phyloP scores from a whole-genome alignment of 1,284 basidiomycete genomes.

The Sphaerobolus stellatus region DNA sequence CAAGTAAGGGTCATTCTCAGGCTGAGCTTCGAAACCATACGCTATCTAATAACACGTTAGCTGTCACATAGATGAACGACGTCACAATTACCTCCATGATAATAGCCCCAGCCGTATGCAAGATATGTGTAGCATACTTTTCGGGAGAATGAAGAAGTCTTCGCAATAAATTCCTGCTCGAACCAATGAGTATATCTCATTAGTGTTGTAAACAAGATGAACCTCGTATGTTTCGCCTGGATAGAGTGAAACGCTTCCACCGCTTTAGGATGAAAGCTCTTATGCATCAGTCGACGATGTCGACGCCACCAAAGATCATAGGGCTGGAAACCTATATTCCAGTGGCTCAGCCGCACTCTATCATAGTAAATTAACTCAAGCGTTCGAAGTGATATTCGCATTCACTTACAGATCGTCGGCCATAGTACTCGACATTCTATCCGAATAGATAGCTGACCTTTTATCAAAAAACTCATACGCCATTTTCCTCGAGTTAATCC shows the following conservation, averaged over 20 bases:
- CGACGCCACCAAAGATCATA: conserved; percentile 38
- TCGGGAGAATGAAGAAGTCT: neutral
- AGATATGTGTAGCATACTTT: neutral
- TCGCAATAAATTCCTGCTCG: neutral
- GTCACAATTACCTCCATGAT: neutral
- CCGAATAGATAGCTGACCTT: conserved; percentile 36
- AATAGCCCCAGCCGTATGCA: neutral
- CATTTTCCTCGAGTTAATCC: conserved; percentile 31
- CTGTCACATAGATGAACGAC: conserved; percentile 16
- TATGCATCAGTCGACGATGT: conserved; percentile 33
- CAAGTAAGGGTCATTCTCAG: conserved; percentile 34
- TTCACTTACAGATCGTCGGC: conserved; percentile 28
- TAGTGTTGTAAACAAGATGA: conserved; percentile 16
- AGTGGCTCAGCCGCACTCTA: conserved; percentile 25
- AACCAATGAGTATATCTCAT: conserved; percentile 13
- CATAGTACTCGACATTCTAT: conserved; percentile 34
- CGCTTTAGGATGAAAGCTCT: conserved; percentile 27
- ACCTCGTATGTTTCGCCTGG: conserved; percentile 25
- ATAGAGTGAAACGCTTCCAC: conserved; percentile 27
- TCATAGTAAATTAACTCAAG: neutral
- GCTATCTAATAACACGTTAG: neutral
- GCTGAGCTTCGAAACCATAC: conserved; percentile 37
- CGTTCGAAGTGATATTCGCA: neutral
- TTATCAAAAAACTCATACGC: conserved; percentile 38
- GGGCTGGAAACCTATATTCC: conserved; percentile 26